Percentiles rank a stretch among this genome's conserved stretches.
phyloP scores from a whole-genome alignment of 768 basidiomycete genomes.

The Cyathus striatus region DNA sequence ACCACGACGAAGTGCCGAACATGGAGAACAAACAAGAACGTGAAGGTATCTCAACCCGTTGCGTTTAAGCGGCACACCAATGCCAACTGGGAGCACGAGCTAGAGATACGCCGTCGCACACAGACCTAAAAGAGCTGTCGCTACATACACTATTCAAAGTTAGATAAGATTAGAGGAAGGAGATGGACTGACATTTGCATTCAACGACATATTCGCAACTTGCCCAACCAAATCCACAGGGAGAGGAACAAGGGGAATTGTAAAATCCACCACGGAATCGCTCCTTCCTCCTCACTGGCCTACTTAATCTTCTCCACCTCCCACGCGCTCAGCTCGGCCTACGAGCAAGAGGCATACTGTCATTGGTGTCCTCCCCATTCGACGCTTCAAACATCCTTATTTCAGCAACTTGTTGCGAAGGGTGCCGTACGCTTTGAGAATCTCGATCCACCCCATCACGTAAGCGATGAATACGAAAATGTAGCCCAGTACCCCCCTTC shows the following conservation, averaged over 20 bases:
- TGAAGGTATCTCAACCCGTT: slow-evolving; percentile 42
- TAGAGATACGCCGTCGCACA: slow-evolving; percentile 37
- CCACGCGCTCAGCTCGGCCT: no score
- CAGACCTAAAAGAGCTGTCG: slow-evolving; percentile 37
- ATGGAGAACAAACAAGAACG: slow-evolving; percentile 16
- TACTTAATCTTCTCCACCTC: no score
- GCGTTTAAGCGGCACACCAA: slow-evolving; percentile 58
- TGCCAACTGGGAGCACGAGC: slow-evolving; percentile 58
- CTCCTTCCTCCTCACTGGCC: no score
- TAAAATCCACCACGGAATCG: no score
- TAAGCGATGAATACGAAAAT: slow-evolving; percentile 75
- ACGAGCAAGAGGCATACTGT: no score
- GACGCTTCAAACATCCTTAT: no score
- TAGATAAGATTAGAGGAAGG: slow-evolving; percentile 1
- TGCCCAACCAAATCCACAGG: no score
- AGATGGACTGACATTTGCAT: background rate
- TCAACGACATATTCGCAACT: no score
- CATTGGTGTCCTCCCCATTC: no score
- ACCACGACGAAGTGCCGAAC: slow-evolving; percentile 11
- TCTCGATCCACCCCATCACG: slow-evolving; percentile 36
- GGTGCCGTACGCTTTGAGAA: slow-evolving; percentile 20
- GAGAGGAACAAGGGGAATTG: no score
- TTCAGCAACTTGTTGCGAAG: slow-evolving; percentile 4
- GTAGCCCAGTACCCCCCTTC: slow-evolving; percentile 59
- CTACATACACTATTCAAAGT: slow-evolving; percentile 41